Evolutionary conservation across 2,329 filamentous ascomycete genomes (phyloP), one percentile per base, ranked within the genome.

Genomic region (Colletotrichum endophyticum): DNA sequence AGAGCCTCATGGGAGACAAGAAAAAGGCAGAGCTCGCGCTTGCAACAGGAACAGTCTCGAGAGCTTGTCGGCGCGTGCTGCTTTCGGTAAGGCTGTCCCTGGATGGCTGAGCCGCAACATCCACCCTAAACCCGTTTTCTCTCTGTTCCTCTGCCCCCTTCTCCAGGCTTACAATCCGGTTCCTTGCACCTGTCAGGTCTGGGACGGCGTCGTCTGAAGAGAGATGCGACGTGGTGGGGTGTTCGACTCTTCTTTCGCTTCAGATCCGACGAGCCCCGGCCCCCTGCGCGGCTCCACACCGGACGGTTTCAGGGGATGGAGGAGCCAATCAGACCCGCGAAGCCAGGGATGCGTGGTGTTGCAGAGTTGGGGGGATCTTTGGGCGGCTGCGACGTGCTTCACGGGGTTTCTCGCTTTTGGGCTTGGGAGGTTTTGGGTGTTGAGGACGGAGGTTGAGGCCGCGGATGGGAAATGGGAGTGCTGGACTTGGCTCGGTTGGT

Each of bases 1-100:
- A 49, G 44, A 30, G 27, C 5, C 57, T 30, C 36, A 39, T 13
- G n/a, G 19, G 11, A 69, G 49, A 8, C 56, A 39, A 36, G 3
- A 12, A n/a, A 32, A 15, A 15, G 27, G 19, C 36, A 53, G 44
- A 53, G 44, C n/a, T 22, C 53, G 13, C 63, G 30, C 39, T 66
- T 76, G 74, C 34, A 66, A 76, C 74, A 66, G 22, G n/a, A 67
- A 34, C 22, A 62, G 74, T 76, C 64, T 76, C 74, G 59, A 73
- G 39, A 64, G 70, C 74, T 66, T 44, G 70, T 76, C 74, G 36
- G 57, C 59, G 15, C 11, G 16, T 32, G 59, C 70, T 66, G 16
- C 25, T 53, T 70, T 27, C 63, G 74, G 70, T 28, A 70, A 74
- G 64, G 44, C 19, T 69, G 59, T 73, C 73, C 70, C 64, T 76